Evolutionary conservation across 2,329 filamentous ascomycete species (phyloP).

Genomic region (Ascochyta fabae): DNA sequence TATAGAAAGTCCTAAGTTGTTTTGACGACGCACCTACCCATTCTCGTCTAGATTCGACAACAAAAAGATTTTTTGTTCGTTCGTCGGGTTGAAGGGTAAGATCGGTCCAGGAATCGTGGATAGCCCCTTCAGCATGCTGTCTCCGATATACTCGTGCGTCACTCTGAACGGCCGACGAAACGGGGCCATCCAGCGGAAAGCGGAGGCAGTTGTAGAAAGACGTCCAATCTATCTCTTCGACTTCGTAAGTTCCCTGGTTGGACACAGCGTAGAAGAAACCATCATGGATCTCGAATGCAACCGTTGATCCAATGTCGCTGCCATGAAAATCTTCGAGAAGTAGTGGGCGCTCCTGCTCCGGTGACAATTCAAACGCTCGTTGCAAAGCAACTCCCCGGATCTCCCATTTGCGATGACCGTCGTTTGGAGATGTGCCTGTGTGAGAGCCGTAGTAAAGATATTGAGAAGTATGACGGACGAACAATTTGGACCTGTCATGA

Average conservation of each 20-base stretch:
- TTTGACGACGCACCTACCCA: slow-evolving; percentile 64
- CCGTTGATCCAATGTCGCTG: slow-evolving; percentile 68
- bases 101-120: slow-evolving; percentile 77
- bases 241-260: slow-evolving; percentile 67
- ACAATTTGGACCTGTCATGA: slow-evolving; percentile 59
- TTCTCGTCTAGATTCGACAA: slow-evolving; percentile 73
- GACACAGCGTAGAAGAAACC: slow-evolving; percentile 73
- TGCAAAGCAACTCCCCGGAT: slow-evolving; percentile 55
- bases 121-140: slow-evolving; percentile 71
- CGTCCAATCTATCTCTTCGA: slow-evolving; percentile 69
- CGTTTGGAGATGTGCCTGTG: slow-evolving; percentile 56
- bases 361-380: neutral
- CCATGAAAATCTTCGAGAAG: slow-evolving; percentile 67
- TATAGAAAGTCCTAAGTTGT: slow-evolving; percentile 71
- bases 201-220: slow-evolving; percentile 73
- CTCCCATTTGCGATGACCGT: slow-evolving; percentile 68
- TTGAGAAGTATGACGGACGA: slow-evolving; percentile 68
- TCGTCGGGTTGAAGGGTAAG: slow-evolving; percentile 69
- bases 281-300: slow-evolving; percentile 75
- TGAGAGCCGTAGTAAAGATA: slow-evolving; percentile 73
- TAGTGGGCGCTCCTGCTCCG: slow-evolving; percentile 49
- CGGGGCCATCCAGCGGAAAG: slow-evolving; percentile 62
- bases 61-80: slow-evolving; percentile 61
- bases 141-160: slow-evolving; percentile 66
- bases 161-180: slow-evolving; percentile 50